phyloP scores from a whole-genome alignment of 768 basidiomycete species.

The Serendipita vermifera region DNA sequence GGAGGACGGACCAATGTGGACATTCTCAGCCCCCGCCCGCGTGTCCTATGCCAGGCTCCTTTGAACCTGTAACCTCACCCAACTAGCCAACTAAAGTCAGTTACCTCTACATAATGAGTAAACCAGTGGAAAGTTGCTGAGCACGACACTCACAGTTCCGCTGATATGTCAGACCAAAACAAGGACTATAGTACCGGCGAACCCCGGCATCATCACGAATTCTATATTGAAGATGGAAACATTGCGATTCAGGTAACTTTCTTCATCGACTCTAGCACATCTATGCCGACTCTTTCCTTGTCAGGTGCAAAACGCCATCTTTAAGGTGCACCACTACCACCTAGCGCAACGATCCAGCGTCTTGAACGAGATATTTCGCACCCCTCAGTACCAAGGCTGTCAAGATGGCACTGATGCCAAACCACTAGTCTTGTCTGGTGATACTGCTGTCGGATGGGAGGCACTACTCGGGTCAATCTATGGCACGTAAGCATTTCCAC shows the following conservation, averaged over 20 bases:
- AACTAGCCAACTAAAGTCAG: too few relatives aligned
- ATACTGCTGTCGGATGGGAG: neutral
- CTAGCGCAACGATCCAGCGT: neutral
- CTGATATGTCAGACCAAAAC: too few relatives aligned
- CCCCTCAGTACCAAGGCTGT: neutral
- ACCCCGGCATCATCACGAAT: conserved; percentile 2
- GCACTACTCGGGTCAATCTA: neutral
- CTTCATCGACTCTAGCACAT: neutral
- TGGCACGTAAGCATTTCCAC: neutral
- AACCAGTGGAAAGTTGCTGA: too few relatives aligned
- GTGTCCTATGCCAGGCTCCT: too few relatives aligned
- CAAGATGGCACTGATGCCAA: neutral
- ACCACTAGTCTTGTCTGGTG: neutral
- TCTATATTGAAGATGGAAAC: neutral
- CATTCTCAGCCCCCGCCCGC: too few relatives aligned
- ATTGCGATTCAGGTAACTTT: neutral
- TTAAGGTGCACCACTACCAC: neutral
- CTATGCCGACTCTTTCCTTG: too few relatives aligned
- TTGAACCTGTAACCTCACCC: too few relatives aligned
- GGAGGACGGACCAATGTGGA: too few relatives aligned
- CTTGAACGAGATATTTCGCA: neutral
- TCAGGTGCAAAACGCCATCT: conserved; percentile 1
- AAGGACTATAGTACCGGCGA: neutral
- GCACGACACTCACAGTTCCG: too few relatives aligned
- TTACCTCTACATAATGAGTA: too few relatives aligned